A percentile compares a stretch with the other conserved stretches of the same genome.
These are phyloP conservation scores for Areca catechu DNA, from an alignment of 176 grass and related monocot species.

Conservation along the genomic window DNA sequence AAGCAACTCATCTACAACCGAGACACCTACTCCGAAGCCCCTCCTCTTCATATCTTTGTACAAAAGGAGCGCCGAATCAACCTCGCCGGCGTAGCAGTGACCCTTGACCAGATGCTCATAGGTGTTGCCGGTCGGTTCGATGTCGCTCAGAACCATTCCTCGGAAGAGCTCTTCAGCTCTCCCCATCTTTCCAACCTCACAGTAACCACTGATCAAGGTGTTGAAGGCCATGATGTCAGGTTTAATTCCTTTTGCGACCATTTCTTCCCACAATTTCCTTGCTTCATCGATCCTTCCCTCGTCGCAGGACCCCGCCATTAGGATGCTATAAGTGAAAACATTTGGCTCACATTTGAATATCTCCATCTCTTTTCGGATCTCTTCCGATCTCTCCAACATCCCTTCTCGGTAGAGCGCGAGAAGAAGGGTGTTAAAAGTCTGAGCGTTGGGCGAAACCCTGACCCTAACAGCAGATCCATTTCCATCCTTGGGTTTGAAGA, in stretches of 20 bases:
- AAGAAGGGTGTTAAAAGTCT: conserved; percentile 45
- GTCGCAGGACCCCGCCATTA: conserved; percentile 32
- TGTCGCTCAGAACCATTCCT: conserved; percentile 34
- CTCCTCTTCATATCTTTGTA: conserved; percentile 39
- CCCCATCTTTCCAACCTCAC: conserved; percentile 19
- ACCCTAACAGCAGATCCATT: not conserved
- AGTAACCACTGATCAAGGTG: conserved; percentile 45
- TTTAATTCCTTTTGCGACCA: conserved; percentile 26
- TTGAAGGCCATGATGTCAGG: conserved; percentile 41
- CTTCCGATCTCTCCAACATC: conserved; percentile 17
- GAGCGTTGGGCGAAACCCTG: conserved; percentile 18
- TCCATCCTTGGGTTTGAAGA: conserved; percentile 11
- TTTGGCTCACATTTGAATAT: conserved; percentile 33
- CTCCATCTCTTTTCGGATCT: conserved; percentile 32
- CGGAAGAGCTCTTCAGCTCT: conserved; percentile 49
- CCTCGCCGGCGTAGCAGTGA: conserved; percentile 30
- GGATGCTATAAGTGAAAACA: conserved; percentile 36
- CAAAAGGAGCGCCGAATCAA: conserved; percentile 38
- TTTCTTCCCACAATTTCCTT: conserved; percentile 30
- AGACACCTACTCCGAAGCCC: conserved; percentile 29
- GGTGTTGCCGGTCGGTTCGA: conserved; percentile 33
- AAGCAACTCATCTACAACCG: conserved; percentile 36
- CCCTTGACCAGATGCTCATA: conserved; percentile 43
- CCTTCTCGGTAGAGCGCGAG: conserved; percentile 33
- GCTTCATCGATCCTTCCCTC: conserved; percentile 17